A percentile compares a stretch with the other conserved stretches of the same genome.
Evolutionary conservation across 257 asterid species (phyloP).

Genomic region (Plantago ovata): DNA sequence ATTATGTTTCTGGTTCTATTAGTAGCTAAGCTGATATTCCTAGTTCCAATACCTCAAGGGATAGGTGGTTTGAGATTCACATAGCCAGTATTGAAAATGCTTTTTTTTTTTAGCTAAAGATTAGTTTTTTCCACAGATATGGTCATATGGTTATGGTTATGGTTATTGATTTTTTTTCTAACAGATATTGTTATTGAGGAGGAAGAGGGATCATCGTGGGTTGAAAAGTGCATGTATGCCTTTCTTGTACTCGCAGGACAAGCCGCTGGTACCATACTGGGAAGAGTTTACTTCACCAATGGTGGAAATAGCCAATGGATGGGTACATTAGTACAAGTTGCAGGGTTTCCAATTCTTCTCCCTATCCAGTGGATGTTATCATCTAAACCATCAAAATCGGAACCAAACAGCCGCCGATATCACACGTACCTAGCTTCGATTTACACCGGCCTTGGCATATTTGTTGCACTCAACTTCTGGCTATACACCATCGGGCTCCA

Average conservation of each 20-base stretch:
- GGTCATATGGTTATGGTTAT: no score
- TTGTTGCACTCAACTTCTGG: constrained; percentile 38
- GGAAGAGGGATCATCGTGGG: not conserved
- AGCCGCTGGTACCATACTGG: not conserved
- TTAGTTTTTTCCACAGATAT: no score
- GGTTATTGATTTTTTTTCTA: not conserved
- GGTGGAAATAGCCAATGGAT: constrained; percentile 1
- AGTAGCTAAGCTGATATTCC: no score
- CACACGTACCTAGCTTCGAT: constrained; percentile 4
- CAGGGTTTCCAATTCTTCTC: not conserved
- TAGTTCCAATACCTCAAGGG: no score
- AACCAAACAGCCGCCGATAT: not conserved
- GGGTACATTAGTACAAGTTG: constrained; percentile 12
- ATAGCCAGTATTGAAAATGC: no score
- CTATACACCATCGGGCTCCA: constrained; percentile 46
- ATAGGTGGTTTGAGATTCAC: no score
- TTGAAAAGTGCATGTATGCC: not conserved
- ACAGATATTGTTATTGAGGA: not conserved
- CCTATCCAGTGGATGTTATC: not conserved
- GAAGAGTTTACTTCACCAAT: not conserved
- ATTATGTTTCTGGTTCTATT: no score
- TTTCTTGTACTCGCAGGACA: constrained; percentile 2
- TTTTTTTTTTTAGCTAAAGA: no score
- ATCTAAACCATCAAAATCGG: not conserved
- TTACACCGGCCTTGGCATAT: constrained; percentile 35